Evolutionary conservation across 148 eudicot genomes (phyloP).

Genomic region (Selenicereus undatus): DNA sequence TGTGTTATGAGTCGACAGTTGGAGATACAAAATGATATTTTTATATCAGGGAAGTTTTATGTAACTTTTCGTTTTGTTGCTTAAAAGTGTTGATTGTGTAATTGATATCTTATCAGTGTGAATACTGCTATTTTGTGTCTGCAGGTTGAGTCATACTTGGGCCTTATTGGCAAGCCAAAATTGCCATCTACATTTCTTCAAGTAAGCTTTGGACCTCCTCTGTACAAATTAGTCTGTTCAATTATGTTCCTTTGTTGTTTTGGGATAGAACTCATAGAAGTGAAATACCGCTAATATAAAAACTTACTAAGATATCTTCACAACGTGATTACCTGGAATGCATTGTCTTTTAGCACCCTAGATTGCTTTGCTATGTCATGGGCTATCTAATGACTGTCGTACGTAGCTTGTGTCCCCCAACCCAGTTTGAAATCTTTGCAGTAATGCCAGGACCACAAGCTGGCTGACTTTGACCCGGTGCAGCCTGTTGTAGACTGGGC

Average conservation of each 20-base stretch:
- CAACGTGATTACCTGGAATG: background rate
- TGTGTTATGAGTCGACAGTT: background rate
- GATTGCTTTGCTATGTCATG: too few relatives aligned
- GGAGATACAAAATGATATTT: background rate
- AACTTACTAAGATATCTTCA: background rate
- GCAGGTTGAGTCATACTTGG: conserved; percentile 92
- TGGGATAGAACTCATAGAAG: background rate
- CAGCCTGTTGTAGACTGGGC: background rate
- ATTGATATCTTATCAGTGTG: conserved; percentile 5
- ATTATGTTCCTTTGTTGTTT: background rate
- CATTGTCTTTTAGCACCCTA: background rate
- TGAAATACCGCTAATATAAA: background rate
- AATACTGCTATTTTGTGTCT: conserved; percentile 11
- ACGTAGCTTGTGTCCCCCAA: background rate
- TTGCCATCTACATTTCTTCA: conserved; percentile 93
- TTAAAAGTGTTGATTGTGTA: conserved; percentile 1
- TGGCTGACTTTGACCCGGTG: background rate
- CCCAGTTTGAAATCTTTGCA: background rate
- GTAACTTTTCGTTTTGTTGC: background rate
- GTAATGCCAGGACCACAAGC: background rate
- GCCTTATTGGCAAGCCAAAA: conserved; percentile 81
- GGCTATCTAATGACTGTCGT: background rate
- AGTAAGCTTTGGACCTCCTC: conserved; percentile 38
- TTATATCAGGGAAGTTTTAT: background rate
- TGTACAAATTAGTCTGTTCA: background rate